phyloP scores from a whole-genome alignment of 805 yeast species.

The Saccharomycopsis selenospora region DNA sequence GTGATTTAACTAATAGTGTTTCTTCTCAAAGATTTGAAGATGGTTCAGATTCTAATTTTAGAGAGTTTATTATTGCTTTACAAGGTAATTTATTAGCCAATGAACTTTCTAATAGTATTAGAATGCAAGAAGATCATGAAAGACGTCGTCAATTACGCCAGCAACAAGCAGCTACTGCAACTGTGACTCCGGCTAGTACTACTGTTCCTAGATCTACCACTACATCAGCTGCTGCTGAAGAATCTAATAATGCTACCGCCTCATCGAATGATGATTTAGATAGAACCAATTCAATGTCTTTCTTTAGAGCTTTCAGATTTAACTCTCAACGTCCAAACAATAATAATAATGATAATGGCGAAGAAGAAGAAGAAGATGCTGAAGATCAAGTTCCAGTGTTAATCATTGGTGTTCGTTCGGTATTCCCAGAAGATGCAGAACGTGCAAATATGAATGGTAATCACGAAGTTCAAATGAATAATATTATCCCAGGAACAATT shows the following conservation, averaged over 20 bases:
- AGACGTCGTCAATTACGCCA: slow-evolving; percentile 2
- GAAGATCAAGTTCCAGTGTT: slow-evolving; percentile 37
- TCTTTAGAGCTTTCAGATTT: slow-evolving; percentile 39
- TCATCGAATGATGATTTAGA: slow-evolving; percentile 30
- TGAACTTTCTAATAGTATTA: slow-evolving; percentile 30
- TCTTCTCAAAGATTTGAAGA: slow-evolving; percentile 19
- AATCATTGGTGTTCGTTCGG: slow-evolving; percentile 43
- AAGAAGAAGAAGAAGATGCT: slow-evolving; percentile 9
- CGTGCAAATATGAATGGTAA: slow-evolving; percentile 7
- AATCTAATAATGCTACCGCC: slow-evolving; percentile 11
- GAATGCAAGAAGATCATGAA: slow-evolving; percentile 10
- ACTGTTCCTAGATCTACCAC: slow-evolving; percentile 1
- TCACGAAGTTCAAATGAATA: slow-evolving; percentile 15
- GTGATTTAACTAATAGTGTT: slow-evolving; percentile 9
- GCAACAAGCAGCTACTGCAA: not conserved
- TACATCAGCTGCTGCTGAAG: slow-evolving; percentile 9
- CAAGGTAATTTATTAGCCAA: slow-evolving; percentile 34
- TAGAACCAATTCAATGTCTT: slow-evolving; percentile 28
- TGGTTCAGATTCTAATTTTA: slow-evolving; percentile 34
- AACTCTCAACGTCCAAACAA: slow-evolving; percentile 24
- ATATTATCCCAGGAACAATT: slow-evolving; percentile 13
- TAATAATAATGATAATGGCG: slow-evolving; percentile 1
- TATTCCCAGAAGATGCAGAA: slow-evolving; percentile 22
- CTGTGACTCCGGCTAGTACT: not conserved
- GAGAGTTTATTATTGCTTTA: slow-evolving; percentile 37